phyloP scores from a whole-genome alignment of 192 early-diverging fungal species.

The Mortierella alpina region DNA sequence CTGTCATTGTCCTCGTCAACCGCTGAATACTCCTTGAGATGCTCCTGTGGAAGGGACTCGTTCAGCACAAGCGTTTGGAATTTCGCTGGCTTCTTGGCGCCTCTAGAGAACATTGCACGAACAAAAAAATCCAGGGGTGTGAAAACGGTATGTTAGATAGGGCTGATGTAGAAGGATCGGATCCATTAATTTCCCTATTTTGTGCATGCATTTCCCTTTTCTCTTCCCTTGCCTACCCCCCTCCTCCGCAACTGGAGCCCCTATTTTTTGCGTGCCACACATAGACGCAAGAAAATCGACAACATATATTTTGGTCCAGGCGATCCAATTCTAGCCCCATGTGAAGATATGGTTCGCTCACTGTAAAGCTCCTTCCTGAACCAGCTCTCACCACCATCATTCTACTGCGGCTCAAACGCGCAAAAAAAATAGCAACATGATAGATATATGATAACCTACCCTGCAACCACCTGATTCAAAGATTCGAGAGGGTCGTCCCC shows the following conservation, averaged over 20 bases:
- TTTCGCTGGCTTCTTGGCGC: conserved; percentile 16
- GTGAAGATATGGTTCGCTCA: conserved; percentile 5
- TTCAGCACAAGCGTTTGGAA: conserved; percentile 46
- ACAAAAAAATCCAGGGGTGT: conserved; percentile 5
- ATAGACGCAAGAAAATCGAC: no score
- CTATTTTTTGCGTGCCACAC: neutral
- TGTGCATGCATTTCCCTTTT: neutral
- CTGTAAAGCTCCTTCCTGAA: no score
- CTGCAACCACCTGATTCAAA: conserved; percentile 17
- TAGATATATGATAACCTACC: conserved; percentile 13
- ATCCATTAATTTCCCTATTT: no score
- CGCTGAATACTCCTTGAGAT: conserved; percentile 11
- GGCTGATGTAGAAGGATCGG: neutral
- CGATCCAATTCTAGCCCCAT: conserved; percentile 30
- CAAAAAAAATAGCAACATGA: neutral
- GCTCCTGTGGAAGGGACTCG: conserved; percentile 26
- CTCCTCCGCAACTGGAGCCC: neutral
- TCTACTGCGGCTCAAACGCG: no score
- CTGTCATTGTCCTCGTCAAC: neutral
- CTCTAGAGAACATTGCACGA: conserved; percentile 17
- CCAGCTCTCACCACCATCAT: no score
- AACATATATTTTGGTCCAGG: no score
- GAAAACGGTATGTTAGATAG: neutral
- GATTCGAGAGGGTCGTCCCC: conserved; percentile 27
- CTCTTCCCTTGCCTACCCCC: neutral